Base-by-base conservation (phyloP, 495 filamentous ascomycete species). In the Lasiosphaeris hirsuta region DNA sequence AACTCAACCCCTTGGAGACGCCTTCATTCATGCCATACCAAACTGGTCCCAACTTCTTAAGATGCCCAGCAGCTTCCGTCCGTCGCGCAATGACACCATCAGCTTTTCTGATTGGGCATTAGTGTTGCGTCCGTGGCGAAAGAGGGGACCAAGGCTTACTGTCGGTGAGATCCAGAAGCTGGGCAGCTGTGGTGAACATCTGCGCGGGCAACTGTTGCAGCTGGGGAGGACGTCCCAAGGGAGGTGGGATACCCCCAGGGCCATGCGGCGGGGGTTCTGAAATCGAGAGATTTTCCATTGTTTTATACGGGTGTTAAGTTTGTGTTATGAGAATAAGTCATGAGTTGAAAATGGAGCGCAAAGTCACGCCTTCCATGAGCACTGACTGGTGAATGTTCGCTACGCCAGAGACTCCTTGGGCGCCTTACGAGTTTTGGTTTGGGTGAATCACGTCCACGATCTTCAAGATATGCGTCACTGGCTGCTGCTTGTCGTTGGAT, bases 121-220 rank as follows among this genome's bases (percentile, higher is more conserved):
- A 61, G 59, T 59, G 43, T 19, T 46, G 2, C 34, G 36, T 7
- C 10, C 8, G 48, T 33, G 3, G 44, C 19, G 38, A n/a, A 14
- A 46, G 44, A n/a, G 23, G 7, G 23, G 18, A n/a, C 4, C 15
- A 1, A 11, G 1, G 1, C 88, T 78, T 82, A 97, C 93, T 97
- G 75, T 98, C 94, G 60, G 94, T 97, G 63, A 98, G 79, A 71
- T 98, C 94, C 38, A 97, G 73, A 42, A 98, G 75, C 72, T 97
- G 93, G 49, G 94, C 91, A 42, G 94, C 92, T 3, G 94, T 98
- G 13, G 95, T 96, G 77, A 98, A 98, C 92, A 97, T 97, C 78
- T 98, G 90, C 45, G 84, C 84, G 4, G 85, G 88, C 37, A 91
- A 75, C 59, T 85, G 83, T 61, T 81, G 81, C 40, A 77, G 73